Evolutionary conservation across 2,329 filamentous ascomycete genomes (phyloP).

Genomic region (Pseudogymnoascus sp.): DNA sequence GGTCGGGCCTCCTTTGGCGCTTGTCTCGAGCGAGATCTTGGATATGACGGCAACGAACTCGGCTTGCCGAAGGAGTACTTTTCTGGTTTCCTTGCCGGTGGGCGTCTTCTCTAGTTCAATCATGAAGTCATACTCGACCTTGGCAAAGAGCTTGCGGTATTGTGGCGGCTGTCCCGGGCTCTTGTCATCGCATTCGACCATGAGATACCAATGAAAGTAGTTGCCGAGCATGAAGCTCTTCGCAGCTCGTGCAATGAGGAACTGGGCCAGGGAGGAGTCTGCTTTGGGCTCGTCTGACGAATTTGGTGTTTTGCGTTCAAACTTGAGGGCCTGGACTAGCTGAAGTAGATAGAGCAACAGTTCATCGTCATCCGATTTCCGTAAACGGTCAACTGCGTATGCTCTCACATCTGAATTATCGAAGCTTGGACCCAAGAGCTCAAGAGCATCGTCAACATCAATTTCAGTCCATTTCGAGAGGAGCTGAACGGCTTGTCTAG

Average conservation of each 20-base stretch:
- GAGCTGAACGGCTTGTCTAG: slow-evolving; percentile 80
- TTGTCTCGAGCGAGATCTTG: slow-evolving; percentile 82
- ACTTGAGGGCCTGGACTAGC: slow-evolving; percentile 91
- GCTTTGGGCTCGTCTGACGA: slow-evolving; percentile 52
- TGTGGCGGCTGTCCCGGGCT: slow-evolving; percentile 65
- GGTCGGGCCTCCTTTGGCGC: slow-evolving; percentile 46
- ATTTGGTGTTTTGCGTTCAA: slow-evolving; percentile 64
- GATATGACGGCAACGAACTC: slow-evolving; percentile 82
- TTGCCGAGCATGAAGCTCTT: slow-evolving; percentile 87
- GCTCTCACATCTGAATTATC: slow-evolving; percentile 81
- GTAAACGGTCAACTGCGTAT: slow-evolving; percentile 84
- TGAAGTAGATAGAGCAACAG: slow-evolving; percentile 85
- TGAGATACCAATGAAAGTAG: slow-evolving; percentile 96
- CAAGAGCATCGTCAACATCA: slow-evolving; percentile 91
- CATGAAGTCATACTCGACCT: slow-evolving; percentile 96
- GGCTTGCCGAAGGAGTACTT: slow-evolving; percentile 72
- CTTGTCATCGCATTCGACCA: slow-evolving; percentile 80
- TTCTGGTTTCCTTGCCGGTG: slow-evolving; percentile 63
- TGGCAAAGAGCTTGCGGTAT: slow-evolving; percentile 79
- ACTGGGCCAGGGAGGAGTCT: slow-evolving; percentile 80
- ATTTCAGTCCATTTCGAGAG: slow-evolving; percentile 93
- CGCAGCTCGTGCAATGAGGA: slow-evolving; percentile 79
- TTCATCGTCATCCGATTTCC: slow-evolving; percentile 89
- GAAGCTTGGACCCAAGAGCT: slow-evolving; percentile 85
- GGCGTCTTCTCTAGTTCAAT: slow-evolving; percentile 64